phyloP scores from a whole-genome alignment of 2,329 filamentous ascomycete genomes.

The Coniosporium tulheliwenetii region DNA sequence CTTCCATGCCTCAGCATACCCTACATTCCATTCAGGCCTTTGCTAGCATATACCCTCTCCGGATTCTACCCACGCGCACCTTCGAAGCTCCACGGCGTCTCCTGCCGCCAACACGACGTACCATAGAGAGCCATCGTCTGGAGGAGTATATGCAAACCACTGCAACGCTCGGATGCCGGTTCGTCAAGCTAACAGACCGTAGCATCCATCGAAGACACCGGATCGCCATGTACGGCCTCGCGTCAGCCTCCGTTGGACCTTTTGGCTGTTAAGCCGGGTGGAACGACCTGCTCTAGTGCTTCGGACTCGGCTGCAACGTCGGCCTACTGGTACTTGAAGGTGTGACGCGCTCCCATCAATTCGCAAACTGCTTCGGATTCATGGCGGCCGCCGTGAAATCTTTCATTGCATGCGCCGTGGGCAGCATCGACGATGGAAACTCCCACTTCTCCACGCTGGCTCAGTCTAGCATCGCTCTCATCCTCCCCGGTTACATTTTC shows the following conservation, averaged over 20 bases:
- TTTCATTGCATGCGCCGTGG: conserved; percentile 32
- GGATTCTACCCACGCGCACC: conserved; percentile 31
- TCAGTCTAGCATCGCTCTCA: conserved; percentile 33
- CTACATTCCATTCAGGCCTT: too few relatives aligned
- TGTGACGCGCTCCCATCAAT: conserved; percentile 58
- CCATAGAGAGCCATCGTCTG: conserved; percentile 66
- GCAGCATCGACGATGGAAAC: conserved; percentile 25
- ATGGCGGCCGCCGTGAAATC: conserved; percentile 32
- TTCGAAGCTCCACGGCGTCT: too few relatives aligned
- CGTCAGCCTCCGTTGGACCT: conserved; percentile 59
- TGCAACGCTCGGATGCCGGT: conserved; percentile 58
- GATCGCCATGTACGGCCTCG: conserved; percentile 58
- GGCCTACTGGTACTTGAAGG: conserved; percentile 61
- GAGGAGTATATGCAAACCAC: conserved; percentile 90
- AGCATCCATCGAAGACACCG: conserved; percentile 9
- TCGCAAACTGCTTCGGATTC: conserved; percentile 37
- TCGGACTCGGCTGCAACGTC: conserved; percentile 58
- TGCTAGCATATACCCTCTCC: conserved; percentile 66
- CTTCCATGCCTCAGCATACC: too few relatives aligned
- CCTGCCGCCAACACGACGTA: conserved; percentile 15
- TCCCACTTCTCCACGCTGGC: conserved; percentile 36
- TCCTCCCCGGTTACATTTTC: conserved; percentile 34
- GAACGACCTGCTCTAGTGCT: conserved; percentile 65
- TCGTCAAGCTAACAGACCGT: conserved; percentile 52
- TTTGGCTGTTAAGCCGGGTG: conserved; percentile 66